Evolutionary conservation across 2,329 filamentous ascomycete species (phyloP).

Genomic region (Cladophialophora exuberans): DNA sequence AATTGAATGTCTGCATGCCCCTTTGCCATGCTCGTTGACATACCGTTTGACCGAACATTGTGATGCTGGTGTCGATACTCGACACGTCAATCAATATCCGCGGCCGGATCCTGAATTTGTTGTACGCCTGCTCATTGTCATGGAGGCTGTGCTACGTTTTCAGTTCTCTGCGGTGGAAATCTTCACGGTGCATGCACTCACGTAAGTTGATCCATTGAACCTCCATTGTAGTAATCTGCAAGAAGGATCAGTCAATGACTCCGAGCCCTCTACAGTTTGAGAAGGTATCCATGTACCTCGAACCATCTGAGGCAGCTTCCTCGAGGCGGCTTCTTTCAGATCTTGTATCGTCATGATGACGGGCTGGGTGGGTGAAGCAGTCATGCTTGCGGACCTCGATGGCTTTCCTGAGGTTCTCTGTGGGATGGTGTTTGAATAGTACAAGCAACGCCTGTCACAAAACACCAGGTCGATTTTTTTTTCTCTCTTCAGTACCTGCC

Average conservation of each 20-base stretch:
- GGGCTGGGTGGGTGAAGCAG: neutral
- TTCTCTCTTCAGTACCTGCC: too few relatives aligned
- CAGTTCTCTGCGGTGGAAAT: too few relatives aligned
- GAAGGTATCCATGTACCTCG: conserved; percentile 35
- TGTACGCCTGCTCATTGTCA: conserved; percentile 56
- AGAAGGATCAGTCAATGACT: neutral
- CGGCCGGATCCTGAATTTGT: conserved; percentile 50
- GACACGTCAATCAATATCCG: conserved; percentile 43
- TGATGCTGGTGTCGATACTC: conserved; percentile 43
- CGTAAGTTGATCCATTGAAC: neutral
- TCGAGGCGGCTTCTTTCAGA: conserved; percentile 45
- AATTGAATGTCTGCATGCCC: too few relatives aligned
- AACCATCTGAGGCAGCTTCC: conserved; percentile 45
- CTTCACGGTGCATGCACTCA: too few relatives aligned
- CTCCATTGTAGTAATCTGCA: neutral
- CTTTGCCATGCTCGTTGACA: neutral
- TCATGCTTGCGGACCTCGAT: neutral
- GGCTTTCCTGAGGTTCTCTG: too few relatives aligned
- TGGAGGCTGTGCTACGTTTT: neutral
- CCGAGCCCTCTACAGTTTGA: too few relatives aligned
- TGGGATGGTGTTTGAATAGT: too few relatives aligned
- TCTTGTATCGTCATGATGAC: conserved; percentile 37
- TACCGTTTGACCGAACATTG: conserved; percentile 47
- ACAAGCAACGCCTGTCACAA: too few relatives aligned
- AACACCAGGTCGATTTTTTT: too few relatives aligned